Conservation (phyloP, 345 rosid genomes). For the Microthlaspi erraticum region DNA sequence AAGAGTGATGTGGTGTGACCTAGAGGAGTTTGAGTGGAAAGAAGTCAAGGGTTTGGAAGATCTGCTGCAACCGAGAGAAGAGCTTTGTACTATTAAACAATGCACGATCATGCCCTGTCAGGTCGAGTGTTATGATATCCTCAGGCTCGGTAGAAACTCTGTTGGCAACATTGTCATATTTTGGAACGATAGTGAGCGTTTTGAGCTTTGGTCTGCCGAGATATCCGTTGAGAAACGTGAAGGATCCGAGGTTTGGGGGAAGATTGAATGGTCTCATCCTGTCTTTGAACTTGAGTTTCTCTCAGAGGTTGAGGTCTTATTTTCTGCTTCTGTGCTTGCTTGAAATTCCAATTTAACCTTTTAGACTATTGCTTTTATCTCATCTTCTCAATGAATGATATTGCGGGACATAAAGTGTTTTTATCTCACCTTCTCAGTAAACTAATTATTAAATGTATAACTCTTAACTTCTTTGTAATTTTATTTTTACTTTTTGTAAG, state of each 20-base stretch:
- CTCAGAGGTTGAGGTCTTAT: not conserved
- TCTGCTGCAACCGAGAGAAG: not conserved
- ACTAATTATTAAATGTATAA: no score
- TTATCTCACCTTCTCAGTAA: no score
- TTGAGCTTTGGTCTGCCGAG: slow-evolving; percentile 22
- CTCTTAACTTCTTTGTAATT: no score
- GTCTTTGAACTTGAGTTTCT: slow-evolving; percentile 8
- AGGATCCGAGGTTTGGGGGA: slow-evolving; percentile 5
- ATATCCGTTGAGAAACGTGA: not conserved
- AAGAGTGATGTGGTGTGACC: not conserved
- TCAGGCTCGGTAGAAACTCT: not conserved
- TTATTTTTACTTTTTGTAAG: no score
- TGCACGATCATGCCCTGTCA: no score
- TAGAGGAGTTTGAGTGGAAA: not conserved
- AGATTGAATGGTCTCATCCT: not conserved
- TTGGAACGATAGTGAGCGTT: not conserved
- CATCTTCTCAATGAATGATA: no score
- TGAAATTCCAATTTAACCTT: not conserved
- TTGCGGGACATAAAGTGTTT: no score
- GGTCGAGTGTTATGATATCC: not conserved
- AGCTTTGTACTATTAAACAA: no score
- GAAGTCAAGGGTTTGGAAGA: not conserved
- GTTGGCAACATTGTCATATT: slow-evolving; percentile 4
- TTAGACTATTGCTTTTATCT: no score
- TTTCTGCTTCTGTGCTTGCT: not conserved